Evolutionary conservation across 768 basidiomycete species (phyloP).

Genomic region (Roridomyces roridus): DNA sequence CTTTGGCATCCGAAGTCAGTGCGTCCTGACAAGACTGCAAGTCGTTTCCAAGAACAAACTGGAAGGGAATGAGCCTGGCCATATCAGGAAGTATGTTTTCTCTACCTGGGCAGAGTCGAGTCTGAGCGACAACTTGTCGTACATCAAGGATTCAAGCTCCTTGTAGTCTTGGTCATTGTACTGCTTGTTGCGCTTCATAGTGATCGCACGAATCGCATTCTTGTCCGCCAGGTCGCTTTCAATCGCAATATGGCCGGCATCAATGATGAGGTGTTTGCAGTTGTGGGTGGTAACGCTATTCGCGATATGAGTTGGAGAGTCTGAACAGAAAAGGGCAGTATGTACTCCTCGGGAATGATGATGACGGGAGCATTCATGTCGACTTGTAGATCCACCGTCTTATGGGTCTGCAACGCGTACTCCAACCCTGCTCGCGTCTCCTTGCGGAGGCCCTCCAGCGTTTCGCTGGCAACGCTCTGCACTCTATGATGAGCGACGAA

Average conservation of each 20-base stretch:
- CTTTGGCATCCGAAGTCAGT: constrained; percentile 59
- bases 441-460: constrained; percentile 90
- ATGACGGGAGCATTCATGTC: constrained; percentile 98
- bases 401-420: constrained; percentile 90
- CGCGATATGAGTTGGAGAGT: constrained; percentile 11
- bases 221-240: constrained; percentile 91
- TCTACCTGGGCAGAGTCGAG: constrained; percentile 90
- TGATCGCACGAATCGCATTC: constrained; percentile 74
- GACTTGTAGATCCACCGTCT: constrained; percentile 95
- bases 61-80: constrained; percentile 43
- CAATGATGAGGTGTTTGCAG: constrained; percentile 89
- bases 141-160: constrained; percentile 91
- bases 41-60: constrained; percentile 92
- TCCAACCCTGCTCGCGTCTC: constrained; percentile 95
- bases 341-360: constrained; percentile 92
- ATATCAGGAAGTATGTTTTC: not conserved
- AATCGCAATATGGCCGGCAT: constrained; percentile 96
- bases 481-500: constrained; percentile 2
- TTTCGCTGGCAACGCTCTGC: constrained; percentile 90
- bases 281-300: constrained; percentile 73
- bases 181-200: constrained; percentile 81
- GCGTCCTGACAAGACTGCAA: constrained; percentile 84
- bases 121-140: constrained; percentile 85
- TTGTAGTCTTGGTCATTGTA: constrained; percentile 89
- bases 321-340: constrained; percentile 1